These are phyloP conservation scores for Rostrohypoxylon terebratum DNA, from an alignment of 495 filamentous ascomycete species.

Conservation along the genomic window DNA sequence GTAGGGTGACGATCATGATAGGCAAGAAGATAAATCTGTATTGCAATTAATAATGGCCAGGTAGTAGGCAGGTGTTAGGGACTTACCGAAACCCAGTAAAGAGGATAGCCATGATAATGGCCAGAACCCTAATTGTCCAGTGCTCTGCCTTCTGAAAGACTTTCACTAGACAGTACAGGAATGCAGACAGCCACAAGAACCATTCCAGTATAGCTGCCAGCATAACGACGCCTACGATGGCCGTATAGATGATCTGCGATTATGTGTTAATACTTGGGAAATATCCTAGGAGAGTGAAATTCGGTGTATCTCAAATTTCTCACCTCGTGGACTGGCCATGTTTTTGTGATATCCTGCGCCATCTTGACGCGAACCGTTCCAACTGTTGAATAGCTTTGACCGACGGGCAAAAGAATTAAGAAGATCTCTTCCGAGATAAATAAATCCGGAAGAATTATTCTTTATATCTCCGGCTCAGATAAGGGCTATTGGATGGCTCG, in stretches of 20 bases:
- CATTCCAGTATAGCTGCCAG: conserved; percentile 89
- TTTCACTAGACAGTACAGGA: conserved; percentile 90
- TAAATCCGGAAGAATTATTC: background rate
- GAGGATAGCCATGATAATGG: conserved; percentile 76
- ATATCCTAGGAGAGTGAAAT: too few relatives aligned
- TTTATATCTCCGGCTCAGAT: conserved; percentile 23
- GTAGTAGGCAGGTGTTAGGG: background rate
- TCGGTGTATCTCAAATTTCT: conserved; percentile 41
- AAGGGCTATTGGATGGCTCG: conserved; percentile 21
- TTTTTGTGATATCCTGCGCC: conserved; percentile 52
- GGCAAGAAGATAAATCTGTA: conserved; percentile 86
- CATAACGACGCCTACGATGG: conserved; percentile 85
- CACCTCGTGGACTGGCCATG: conserved; percentile 77
- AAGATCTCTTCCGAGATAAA: conserved; percentile 12
- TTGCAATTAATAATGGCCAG: conserved; percentile 16
- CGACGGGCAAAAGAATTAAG: background rate
- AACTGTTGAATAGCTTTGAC: background rate
- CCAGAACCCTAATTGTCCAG: conserved; percentile 80
- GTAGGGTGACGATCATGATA: conserved; percentile 94
- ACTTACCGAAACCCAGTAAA: conserved; percentile 81
- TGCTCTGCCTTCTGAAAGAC: conserved; percentile 91
- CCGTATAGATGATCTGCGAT: conserved; percentile 73
- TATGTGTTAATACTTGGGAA: conserved; percentile 11
- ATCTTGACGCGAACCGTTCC: conserved; percentile 48
- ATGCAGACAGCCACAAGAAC: conserved; percentile 93